Conservation (phyloP, 768 basidiomycete species). For the Cystoderma amianthinum region DNA sequence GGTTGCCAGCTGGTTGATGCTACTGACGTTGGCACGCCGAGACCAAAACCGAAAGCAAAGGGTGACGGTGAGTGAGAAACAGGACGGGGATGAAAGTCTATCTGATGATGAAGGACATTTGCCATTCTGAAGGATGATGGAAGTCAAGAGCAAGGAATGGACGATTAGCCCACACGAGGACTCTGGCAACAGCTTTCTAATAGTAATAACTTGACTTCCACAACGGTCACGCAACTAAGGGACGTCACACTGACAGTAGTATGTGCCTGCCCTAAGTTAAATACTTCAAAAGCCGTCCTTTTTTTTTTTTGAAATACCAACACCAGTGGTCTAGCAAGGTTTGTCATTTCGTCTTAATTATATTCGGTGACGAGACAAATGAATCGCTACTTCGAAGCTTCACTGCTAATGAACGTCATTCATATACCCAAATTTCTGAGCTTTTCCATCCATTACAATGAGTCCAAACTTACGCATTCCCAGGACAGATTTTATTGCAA, state of each 20-base stretch:
- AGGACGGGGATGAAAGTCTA: constrained; percentile 56
- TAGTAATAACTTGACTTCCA: background rate
- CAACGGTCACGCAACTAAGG: constrained; percentile 1
- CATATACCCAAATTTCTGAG: constrained; percentile 95
- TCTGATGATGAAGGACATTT: constrained; percentile 60
- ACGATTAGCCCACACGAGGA: background rate
- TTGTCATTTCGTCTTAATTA: constrained; percentile 10
- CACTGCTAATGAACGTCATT: constrained; percentile 56
- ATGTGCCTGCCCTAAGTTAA: constrained; percentile 32
- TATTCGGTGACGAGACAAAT: constrained; percentile 54
- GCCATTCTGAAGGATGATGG: constrained; percentile 45
- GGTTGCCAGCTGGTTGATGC: constrained; percentile 42
- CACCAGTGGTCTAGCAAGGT: constrained; percentile 20
- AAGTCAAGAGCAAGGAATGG: background rate
- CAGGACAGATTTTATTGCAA: background rate
- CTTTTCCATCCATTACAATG: constrained; percentile 13
- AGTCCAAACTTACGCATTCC: background rate
- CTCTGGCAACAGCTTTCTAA: background rate
- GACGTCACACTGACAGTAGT: constrained; percentile 4
- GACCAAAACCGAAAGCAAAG: constrained; percentile 70
- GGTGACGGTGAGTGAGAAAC: constrained; percentile 56
- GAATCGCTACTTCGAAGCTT: constrained; percentile 90
- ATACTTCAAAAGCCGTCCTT: constrained; percentile 9
- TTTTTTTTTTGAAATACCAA: constrained; percentile 10
- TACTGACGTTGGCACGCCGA: constrained; percentile 37